These are phyloP conservation scores for Ophiostoma novo-ulmi DNA, from an alignment of 2,329 filamentous ascomycete species.

Conservation along the genomic window DNA sequence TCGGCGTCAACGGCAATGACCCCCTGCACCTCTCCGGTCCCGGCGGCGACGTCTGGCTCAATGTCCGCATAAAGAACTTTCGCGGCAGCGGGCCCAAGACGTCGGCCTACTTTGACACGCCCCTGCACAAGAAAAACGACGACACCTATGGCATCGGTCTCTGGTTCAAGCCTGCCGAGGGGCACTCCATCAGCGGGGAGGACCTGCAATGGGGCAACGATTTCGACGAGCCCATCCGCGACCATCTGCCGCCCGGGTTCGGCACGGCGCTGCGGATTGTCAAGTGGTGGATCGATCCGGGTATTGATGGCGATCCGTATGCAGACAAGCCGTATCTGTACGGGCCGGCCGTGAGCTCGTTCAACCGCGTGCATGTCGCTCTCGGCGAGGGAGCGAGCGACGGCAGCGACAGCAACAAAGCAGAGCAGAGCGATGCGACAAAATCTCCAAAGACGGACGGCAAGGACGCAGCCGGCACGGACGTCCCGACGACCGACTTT, in stretches of 20 bases:
- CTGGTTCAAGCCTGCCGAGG: conserved; percentile 57
- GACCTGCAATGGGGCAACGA: conserved; percentile 92
- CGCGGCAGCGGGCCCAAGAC: conserved; percentile 56
- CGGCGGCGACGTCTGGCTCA: conserved; percentile 61
- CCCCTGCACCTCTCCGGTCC: conserved; percentile 59
- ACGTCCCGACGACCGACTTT: conserved; percentile 37
- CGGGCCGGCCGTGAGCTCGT: conserved; percentile 71
- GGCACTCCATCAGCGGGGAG: conserved; percentile 51
- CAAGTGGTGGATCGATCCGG: conserved; percentile 86
- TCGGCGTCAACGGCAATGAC: conserved; percentile 68
- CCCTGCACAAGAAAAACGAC: conserved; percentile 57
- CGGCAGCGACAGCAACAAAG: conserved; percentile 30
- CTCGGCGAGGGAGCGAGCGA: background rate
- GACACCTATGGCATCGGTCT: conserved; percentile 86
- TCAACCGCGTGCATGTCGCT: conserved; percentile 60
- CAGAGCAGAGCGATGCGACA: too few species aligned
- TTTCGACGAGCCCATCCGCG: conserved; percentile 84
- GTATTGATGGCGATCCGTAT: conserved; percentile 83
- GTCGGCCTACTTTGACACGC: conserved; percentile 70
- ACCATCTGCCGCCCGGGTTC: conserved; percentile 81
- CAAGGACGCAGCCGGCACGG: too few species aligned
- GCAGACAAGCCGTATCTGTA: conserved; percentile 83
- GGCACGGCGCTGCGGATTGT: conserved; percentile 78
- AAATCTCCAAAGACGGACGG: too few species aligned
- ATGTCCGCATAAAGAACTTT: conserved; percentile 66